Percentiles rank a stretch among this genome's conserved stretches.
These are phyloP conservation scores for Borealophlyctis nickersoniae DNA, from an alignment of 192 early-diverging fungal species.

Conservation along the genomic window DNA sequence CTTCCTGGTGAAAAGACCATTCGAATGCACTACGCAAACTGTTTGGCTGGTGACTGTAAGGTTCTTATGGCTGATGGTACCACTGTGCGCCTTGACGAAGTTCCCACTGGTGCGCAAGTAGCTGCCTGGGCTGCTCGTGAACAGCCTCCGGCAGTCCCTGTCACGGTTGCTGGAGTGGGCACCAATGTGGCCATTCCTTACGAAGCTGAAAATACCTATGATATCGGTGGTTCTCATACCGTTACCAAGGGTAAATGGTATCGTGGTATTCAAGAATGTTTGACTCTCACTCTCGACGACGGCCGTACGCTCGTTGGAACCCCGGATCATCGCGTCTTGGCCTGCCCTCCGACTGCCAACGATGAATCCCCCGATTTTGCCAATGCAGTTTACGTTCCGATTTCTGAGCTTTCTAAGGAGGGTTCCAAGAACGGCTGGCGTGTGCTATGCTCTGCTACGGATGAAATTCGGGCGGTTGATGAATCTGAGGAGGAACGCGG, in stretches of 20 bases:
- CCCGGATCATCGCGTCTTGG: conserved; percentile 12
- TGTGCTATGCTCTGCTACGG: conserved; percentile 6
- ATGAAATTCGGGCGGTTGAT: conserved; percentile 10
- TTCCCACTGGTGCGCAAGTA: conserved; percentile 16
- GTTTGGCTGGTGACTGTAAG: conserved; percentile 15
- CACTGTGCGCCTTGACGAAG: conserved; percentile 18
- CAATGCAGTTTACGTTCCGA: conserved; percentile 12
- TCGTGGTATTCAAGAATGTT: conserved; percentile 13
- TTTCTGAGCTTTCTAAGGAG: conserved; percentile 9
- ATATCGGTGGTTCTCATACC: conserved; percentile 15
- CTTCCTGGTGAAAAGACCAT: conserved; percentile 97
- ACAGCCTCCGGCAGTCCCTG: conserved; percentile 11
- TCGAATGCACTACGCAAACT: conserved; percentile 98
- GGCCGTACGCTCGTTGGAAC: conserved; percentile 15
- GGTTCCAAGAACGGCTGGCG: conserved; percentile 14
- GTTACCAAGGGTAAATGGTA: conserved; percentile 15
- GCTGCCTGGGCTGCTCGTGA: conserved; percentile 10
- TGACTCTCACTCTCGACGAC: conserved; percentile 13
- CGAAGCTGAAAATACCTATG: conserved; percentile 5
- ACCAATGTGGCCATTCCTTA: conserved; percentile 8
- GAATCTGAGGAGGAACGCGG: conserved; percentile 12
- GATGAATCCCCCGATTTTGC: conserved; percentile 12
- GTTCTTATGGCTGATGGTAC: conserved; percentile 15
- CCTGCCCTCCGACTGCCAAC: conserved; percentile 12
- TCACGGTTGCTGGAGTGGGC: conserved; percentile 8